Base-by-base conservation (phyloP, 2,329 filamentous ascomycete genomes). In the Ophiocordyceps camponoti-rufipedis region DNA sequence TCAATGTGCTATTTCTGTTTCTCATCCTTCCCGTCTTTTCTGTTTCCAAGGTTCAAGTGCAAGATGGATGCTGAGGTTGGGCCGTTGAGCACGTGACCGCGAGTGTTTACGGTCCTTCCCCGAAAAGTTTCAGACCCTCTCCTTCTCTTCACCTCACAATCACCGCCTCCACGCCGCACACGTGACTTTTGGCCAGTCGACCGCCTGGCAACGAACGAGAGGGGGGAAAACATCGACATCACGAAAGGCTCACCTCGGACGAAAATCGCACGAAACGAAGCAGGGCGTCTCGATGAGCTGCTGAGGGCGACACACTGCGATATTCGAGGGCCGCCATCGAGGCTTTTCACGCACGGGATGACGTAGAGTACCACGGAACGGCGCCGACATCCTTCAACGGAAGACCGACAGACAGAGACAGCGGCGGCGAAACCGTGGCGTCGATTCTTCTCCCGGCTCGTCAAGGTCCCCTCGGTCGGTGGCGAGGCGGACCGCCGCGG, bases 401-500 rank as follows among this genome's bases (percentile, higher is more conserved):
- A 39, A n/a, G 35, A 39, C n/a, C 16, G n/a, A 39, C n/a, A 39
- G n/a, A 35, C 11, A 35, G 42, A 29, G 19, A 43, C 23, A 39
- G 45, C 43, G 41, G 28, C 9, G 9, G 12, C 9, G 39, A 61
- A 58, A 70, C 58, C 65, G 63, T 74, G 71, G 71, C 71, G 70
- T 71, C 71, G 53, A 64, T 74, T 60, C 68, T 72, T 56, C 65
- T 68, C 56, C 62, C 69, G 61, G 67, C 63, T 67, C 68, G 66
- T 61, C 62, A 70, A 64, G 65, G 62, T 65, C 65, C 66, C 70
- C 68, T 72, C 69, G 69, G 71, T 64, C 62, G 62, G 63, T 66
- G 67, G 66, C 70, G 70, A 72, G 69, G 70, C 58, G 67, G 63
- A 64, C 63, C 62, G 23, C 23, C 23, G 59, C 59, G 68, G 67